Evolutionary conservation across 176 grass and related monocot genomes (phyloP), one percentile per base, ranked within the genome.

Genomic region (Phragmites australis): DNA sequence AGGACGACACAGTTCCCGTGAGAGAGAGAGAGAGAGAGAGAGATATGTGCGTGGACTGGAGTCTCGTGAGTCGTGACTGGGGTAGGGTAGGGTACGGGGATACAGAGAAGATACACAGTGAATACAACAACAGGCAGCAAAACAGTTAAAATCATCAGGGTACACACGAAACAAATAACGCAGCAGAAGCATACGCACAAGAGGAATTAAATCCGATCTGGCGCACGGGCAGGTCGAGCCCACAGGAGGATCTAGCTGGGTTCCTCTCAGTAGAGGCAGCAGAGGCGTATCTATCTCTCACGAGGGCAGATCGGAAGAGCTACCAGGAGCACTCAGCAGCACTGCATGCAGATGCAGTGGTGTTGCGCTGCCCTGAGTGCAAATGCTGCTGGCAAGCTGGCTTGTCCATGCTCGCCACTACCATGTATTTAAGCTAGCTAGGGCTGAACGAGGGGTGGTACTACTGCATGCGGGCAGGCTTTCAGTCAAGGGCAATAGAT

Each of bases 121-220:
- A 89, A 59, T 62, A 75, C 76, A 26, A 75, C 76, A 26, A 29
- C 70, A 70, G 45, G 34, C 62, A 75, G 63, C 45, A 68, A 85
- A 84, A 89, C 82, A 85, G 87, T 85, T 84, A 75, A 89, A 81
- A 85, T 34, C 54, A 68, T 70, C 82, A 81, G 86, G 51, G 71
- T 34, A 55, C 87, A 51, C 52, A 47, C 9, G 55, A 27, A 89
- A 72, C 75, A 72, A 72, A 45, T 37, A 48, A 83, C 64, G 54
- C 66, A 72, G 64, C 10, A 47, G 37, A 15, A 40, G 16, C 10
- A 55, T 59, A 59, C 56, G 56, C 6, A 47, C 82, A 29, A 32
- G 22, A 68, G 68, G 75, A 74, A 84, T 84, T 88, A 88, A 88
- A 42, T 72, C 68, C 66, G 23, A n/a, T 19, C 63, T 82, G 84